Base-by-base conservation (phyloP, 305 asterid genomes). In the Euphrasia arctica region DNA sequence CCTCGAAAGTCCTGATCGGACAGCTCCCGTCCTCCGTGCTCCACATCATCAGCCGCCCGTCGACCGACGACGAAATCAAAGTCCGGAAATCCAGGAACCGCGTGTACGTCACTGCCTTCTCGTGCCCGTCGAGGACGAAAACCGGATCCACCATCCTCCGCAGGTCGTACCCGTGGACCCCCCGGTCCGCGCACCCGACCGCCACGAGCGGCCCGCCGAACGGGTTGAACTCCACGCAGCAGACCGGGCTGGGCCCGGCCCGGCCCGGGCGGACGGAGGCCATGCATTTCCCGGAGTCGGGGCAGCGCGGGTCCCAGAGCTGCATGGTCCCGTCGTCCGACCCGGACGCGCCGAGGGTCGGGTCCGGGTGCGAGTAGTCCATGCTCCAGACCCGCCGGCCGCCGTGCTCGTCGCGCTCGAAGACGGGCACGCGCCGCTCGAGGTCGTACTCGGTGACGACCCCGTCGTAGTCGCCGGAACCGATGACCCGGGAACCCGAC, bases 251-350 rank as follows among this genome's bases (percentile, higher is more conserved):
- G 9, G 54, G 51, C 1, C 61, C 25, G 12, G 11, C 56, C 68
- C 77, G 57, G 54, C 75, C 72, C 8, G 95, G 95, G 14, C 75
- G 77, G 22, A 87, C 86, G 7, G 45, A 11, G 0, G 80, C 80
- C 57, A 85, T 32, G 14, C 77, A 74, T 0, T 54, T 67, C 27
- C 87, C 87, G 0, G 64, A 83, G 45, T 77, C 86, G 69, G 14
- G 86, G 72, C 90, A 79, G 0, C 98, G 89, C 0, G 96, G 75
- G 67, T 91, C 98, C 98, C 98, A 91, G 80, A 85, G 72, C 61
- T 89, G 98, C 86, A 89, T 77, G 84, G 95, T 79, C 27, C 98
- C 96, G 39, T 91, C 98, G 12, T 91, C 98, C 57, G 98, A 86
- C 15, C 92, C 96, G 72, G 98, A 91, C 4, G 92, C 96, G 0